Conservation (phyloP, 2,329 filamentous ascomycete genomes). For the Colletotrichum siamense region DNA sequence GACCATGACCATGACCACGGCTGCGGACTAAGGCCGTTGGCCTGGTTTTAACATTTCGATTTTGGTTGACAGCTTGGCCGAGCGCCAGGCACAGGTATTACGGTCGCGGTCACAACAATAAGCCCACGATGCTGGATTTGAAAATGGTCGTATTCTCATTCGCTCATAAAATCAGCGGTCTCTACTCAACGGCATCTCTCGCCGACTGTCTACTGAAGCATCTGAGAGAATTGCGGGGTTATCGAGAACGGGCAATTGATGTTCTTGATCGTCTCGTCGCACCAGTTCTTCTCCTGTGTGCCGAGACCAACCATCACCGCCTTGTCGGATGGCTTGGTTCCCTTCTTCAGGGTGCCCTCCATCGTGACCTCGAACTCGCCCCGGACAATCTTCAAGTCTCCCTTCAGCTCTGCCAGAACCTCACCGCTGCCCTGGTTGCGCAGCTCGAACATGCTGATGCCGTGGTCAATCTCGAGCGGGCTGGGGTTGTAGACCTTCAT, state of each 20-base stretch:
- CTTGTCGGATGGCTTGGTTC: slow-evolving; percentile 22
- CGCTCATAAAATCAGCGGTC: neutral
- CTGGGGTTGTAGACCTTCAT: slow-evolving; percentile 34
- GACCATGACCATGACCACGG: neutral
- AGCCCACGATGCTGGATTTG: neutral
- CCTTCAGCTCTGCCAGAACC: slow-evolving; percentile 31
- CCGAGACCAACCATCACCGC: slow-evolving; percentile 29
- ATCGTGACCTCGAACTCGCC: slow-evolving; percentile 33
- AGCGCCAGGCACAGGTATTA: neutral
- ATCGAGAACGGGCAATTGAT: slow-evolving; percentile 26
- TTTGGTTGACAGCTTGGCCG: neutral
- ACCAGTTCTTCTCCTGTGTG: slow-evolving; percentile 31
- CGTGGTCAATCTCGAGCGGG: slow-evolving; percentile 36
- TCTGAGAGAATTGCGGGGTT: slow-evolving; percentile 12
- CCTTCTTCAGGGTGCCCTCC: slow-evolving; percentile 24
- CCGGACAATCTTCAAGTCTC: slow-evolving; percentile 31
- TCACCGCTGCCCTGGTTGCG: slow-evolving; percentile 28
- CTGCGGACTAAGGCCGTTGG: neutral
- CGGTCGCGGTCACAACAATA: neutral
- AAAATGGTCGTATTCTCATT: slow-evolving; percentile 4
- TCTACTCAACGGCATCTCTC: neutral
- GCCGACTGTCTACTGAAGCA: neutral
- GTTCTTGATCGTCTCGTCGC: slow-evolving; percentile 30
- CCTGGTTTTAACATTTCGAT: neutral
- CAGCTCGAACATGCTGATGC: slow-evolving; percentile 35